Evolutionary conservation across 306 rosid genomes (phyloP).

Genomic region (Prunus campanulata): DNA sequence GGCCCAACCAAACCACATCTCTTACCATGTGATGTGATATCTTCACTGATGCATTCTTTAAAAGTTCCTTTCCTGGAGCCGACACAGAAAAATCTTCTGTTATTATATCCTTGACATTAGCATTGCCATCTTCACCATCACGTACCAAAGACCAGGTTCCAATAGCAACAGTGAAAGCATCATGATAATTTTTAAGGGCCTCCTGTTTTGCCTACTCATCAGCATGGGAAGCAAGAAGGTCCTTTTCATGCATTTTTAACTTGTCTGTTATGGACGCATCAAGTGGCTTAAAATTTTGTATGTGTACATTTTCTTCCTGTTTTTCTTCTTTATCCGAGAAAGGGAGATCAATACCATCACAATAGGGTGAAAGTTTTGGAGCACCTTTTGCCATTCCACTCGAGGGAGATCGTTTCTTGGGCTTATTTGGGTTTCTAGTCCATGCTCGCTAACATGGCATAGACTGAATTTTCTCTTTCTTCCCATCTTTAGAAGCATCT

Average conservation of each 20-base stretch:
- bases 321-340: conserved; percentile 16
- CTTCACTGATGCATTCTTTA: conserved; percentile 51
- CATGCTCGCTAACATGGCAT: conserved; percentile 38
- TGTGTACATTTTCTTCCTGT: conserved; percentile 28
- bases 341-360: conserved; percentile 59
- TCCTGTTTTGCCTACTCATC: conserved; percentile 54
- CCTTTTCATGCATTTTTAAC: conserved; percentile 57
- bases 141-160: conserved; percentile 62
- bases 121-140: conserved; percentile 50
- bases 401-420: conserved; percentile 35
- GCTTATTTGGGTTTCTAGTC: conserved; percentile 44
- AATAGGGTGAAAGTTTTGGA: conserved; percentile 43
- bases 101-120: conserved; percentile 57
- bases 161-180: conserved; percentile 75
- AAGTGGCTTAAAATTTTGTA: conserved; percentile 28
- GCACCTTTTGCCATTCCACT: conserved; percentile 39
- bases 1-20: conserved; percentile 68
- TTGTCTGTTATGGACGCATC: conserved; percentile 40
- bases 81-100: conserved; percentile 52
- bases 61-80: conserved; percentile 55
- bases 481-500: conserved; percentile 17
- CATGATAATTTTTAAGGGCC: conserved; percentile 64
- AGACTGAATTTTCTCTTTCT: conserved; percentile 25
- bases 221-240: conserved; percentile 46
- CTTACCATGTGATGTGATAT: conserved; percentile 53